These are phyloP conservation scores for Nakaseomyces sp. DNA, from an alignment of 1,139 yeast genomes.

Conservation along the genomic window DNA sequence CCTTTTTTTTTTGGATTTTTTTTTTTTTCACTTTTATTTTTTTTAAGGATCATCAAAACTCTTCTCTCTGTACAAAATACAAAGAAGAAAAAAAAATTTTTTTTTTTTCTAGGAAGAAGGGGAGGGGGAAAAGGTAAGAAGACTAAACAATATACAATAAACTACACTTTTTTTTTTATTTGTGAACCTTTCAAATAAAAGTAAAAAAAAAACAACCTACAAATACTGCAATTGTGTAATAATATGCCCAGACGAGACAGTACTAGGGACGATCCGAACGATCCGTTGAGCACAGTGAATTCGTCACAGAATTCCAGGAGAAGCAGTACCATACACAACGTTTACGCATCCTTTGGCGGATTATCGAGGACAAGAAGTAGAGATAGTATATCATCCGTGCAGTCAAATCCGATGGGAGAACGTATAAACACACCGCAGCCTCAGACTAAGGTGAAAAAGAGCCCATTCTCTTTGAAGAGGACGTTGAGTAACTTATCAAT, in stretches of 20 bases:
- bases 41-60: too few species aligned
- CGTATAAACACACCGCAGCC: not conserved
- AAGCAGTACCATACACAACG: slow-evolving; percentile 3
- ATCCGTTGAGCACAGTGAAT: not conserved
- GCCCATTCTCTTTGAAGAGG: slow-evolving; percentile 17
- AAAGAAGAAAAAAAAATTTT: too few species aligned
- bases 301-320: not conserved
- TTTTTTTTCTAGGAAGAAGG: too few species aligned
- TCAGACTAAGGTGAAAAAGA: slow-evolving; percentile 10
- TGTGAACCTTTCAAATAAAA: too few species aligned
- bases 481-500: slow-evolving; percentile 23
- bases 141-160: too few species aligned
- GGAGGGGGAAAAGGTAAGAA: too few species aligned
- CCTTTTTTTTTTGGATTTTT: too few species aligned
- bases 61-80: too few species aligned
- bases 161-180: too few species aligned
- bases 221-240: too few species aligned
- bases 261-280: not conserved
- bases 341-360: slow-evolving; percentile 4
- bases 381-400: slow-evolving; percentile 6
- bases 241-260: not conserved
- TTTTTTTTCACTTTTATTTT: too few species aligned
- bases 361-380: slow-evolving; percentile 9
- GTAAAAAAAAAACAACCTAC: too few species aligned
- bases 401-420: not conserved